A percentile compares a stretch with the other conserved stretches of the same genome.
phyloP scores from a whole-genome alignment of 345 rosid species.

The Crucihimalaya himalaica region DNA sequence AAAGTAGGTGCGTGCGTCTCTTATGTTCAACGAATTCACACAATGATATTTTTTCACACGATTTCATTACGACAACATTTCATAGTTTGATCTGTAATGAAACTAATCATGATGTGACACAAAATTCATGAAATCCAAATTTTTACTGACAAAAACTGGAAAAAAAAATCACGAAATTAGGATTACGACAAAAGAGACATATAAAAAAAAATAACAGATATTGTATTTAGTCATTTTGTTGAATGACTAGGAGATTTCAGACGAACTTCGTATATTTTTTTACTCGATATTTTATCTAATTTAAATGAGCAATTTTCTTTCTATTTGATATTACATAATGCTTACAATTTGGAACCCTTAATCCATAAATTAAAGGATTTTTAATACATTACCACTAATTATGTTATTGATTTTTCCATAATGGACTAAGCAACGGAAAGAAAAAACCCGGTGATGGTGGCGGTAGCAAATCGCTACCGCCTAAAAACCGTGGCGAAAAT shows the following conservation, averaged over 20 bases:
- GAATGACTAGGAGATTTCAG: no score
- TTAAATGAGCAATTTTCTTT: conserved; percentile 6
- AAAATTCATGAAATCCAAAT: neutral
- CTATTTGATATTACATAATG: neutral
- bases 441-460: conserved; percentile 75
- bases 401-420: conserved; percentile 64
- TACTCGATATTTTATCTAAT: neutral
- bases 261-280: no score
- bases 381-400: neutral
- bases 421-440: conserved; percentile 75
- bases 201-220: no score
- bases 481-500: conserved; percentile 74
- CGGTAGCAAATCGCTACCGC: conserved; percentile 72
- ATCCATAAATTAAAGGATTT: neutral
- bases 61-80: neutral
- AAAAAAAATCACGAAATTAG: neutral
- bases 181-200: no score
- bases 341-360: neutral
- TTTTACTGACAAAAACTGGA: neutral
- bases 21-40: no score
- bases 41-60: no score
- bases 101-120: neutral
- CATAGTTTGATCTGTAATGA: neutral
- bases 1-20: no score
- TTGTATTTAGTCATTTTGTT: no score